A percentile compares a stretch with the other conserved stretches of the same genome.
phyloP scores from a whole-genome alignment of 1,284 basidiomycete species.

The Trichosporon coremiiforme region DNA sequence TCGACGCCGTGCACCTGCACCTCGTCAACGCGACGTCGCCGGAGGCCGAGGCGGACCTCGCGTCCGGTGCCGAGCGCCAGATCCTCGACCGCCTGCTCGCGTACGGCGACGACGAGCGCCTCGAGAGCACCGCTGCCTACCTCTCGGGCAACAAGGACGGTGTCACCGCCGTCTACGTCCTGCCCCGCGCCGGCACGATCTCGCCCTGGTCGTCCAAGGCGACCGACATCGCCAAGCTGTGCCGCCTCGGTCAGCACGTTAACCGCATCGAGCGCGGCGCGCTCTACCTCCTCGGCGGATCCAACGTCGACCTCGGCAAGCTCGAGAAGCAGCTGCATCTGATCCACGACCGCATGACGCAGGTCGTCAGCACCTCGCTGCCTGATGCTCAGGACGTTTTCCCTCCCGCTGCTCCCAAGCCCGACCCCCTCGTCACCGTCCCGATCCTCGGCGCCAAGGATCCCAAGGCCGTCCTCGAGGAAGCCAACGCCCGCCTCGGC shows the following conservation, averaged over 20 bases:
- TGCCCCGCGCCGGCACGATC: conserved; percentile 78
- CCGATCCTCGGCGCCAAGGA: conserved; percentile 62
- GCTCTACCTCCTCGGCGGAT: conserved; percentile 67
- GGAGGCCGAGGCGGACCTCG: conserved; percentile 61
- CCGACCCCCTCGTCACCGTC: conserved; percentile 72
- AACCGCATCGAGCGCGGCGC: conserved; percentile 82
- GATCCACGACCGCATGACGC: conserved; percentile 96
- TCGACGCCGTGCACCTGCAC: conserved; percentile 87
- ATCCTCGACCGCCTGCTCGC: conserved; percentile 75
- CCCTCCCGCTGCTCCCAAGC: conserved; percentile 62
- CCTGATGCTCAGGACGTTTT: conserved; percentile 72
- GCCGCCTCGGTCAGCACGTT: conserved; percentile 71
- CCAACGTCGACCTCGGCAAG: conserved; percentile 42
- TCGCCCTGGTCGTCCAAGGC: conserved; percentile 98
- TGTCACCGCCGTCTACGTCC: conserved; percentile 65
- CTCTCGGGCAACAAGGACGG: conserved; percentile 33
- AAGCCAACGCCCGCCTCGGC: conserved; percentile 82
- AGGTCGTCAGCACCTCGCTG: conserved; percentile 65
- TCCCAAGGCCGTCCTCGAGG: conserved; percentile 63
- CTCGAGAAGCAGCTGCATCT: conserved; percentile 63
- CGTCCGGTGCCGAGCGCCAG: conserved; percentile 58
- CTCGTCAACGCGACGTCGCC: conserved; percentile 69
- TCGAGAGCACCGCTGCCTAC: conserved; percentile 47
- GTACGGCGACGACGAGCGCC: conserved; percentile 75
- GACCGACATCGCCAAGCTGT: conserved; percentile 86